Evolutionary conservation across 306 rosid genomes (phyloP).

Genomic region (Trichosanthes cucumerina): DNA sequence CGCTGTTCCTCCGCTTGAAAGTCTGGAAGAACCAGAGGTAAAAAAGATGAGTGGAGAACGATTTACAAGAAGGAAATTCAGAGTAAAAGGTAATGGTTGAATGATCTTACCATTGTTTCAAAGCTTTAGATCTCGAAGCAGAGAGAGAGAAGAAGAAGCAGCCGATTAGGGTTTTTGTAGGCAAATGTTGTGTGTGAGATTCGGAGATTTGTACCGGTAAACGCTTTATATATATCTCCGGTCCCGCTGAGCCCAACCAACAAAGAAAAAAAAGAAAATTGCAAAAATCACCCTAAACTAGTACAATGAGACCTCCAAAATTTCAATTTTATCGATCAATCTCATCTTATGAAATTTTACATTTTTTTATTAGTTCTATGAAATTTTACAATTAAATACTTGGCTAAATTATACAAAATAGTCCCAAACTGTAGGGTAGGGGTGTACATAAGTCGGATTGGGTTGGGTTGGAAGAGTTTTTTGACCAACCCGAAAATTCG

Average conservation of each 20-base stretch:
- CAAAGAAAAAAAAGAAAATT: not conserved
- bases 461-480: no score
- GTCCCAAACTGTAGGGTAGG: no score
- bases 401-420: no score
- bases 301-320: no score
- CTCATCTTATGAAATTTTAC: no score
- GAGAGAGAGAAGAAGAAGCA: not conserved
- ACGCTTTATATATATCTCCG: not conserved
- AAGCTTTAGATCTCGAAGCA: not conserved
- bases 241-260: not conserved
- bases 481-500: no score
- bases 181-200: not conserved
- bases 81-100: not conserved
- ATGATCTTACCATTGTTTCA: not conserved
- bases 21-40: conserved; percentile 32
- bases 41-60: not conserved
- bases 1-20: conserved; percentile 92
- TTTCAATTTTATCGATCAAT: no score
- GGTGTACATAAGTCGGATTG: no score
- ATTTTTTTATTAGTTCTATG: no score
- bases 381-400: no score
- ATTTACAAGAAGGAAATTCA: not conserved
- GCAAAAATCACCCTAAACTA: not conserved
- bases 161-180: conserved; percentile 2
- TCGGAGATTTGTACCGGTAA: not conserved